Percentiles rank a stretch among this genome's conserved stretches.
Conservation (phyloP, 129 eudicot genomes). For the Centrapalus pauciflorus region DNA sequence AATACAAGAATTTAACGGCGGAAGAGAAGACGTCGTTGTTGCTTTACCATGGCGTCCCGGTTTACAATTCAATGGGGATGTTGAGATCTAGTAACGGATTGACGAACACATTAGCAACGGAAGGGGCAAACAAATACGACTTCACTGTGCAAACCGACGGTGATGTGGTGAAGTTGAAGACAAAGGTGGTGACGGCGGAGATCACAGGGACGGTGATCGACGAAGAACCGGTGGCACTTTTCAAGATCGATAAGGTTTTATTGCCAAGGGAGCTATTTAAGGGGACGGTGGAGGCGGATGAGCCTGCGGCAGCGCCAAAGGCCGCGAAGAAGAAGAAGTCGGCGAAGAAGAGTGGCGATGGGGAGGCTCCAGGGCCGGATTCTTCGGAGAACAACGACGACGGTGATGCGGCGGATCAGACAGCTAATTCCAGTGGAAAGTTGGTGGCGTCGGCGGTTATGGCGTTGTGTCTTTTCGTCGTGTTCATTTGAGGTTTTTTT, state of each 20-base stretch:
- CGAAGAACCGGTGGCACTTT: conserved; percentile 73
- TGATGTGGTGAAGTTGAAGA: conserved; percentile 56
- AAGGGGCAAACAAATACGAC: conserved; percentile 70
- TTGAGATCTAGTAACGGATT: conserved; percentile 67
- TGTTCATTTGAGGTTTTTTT: neutral
- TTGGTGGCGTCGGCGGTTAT: conserved; percentile 25
- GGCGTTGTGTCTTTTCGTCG: conserved; percentile 25
- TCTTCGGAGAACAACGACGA: conserved; percentile 30
- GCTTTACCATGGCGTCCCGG: conserved; percentile 71
- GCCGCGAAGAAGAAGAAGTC: conserved; percentile 37
- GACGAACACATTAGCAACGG: conserved; percentile 85
- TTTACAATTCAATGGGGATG: conserved; percentile 74
- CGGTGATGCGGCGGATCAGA: conserved; percentile 49
- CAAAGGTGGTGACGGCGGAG: conserved; percentile 63
- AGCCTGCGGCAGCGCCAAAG: conserved; percentile 58
- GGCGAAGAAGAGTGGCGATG: conserved; percentile 23
- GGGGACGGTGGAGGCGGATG: conserved; percentile 35
- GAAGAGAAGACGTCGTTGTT: conserved; percentile 51
- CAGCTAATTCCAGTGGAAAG: conserved; percentile 35
- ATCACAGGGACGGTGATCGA: conserved; percentile 70
- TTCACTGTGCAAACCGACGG: conserved; percentile 72
- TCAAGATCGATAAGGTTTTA: conserved; percentile 66
- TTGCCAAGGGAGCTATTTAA: conserved; percentile 67
- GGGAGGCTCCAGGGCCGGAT: conserved; percentile 62
- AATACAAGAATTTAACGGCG: conserved; percentile 64